Percentiles rank a stretch among this genome's conserved stretches.
Conservation (phyloP, 2,329 filamentous ascomycete genomes). For the Aspergillus sp. region DNA sequence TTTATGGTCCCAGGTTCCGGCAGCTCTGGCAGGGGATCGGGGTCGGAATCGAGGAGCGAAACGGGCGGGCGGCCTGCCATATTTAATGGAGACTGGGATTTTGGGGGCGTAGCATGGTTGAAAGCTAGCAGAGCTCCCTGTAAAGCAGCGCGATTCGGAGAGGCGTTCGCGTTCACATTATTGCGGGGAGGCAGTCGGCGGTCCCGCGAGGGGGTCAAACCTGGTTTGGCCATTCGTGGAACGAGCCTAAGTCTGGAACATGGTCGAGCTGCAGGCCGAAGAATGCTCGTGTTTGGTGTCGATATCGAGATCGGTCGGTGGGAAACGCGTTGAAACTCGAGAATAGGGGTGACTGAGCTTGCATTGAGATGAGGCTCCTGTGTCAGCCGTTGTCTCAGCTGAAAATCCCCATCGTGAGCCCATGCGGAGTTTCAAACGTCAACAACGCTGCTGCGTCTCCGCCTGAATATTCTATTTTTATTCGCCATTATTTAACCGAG, state of each 20-base stretch:
- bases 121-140: conserved; percentile 41
- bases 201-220: conserved; percentile 24
- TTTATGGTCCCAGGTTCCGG: conserved; percentile 38
- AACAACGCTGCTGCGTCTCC: not conserved
- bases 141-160: conserved; percentile 26
- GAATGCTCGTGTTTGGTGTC: not conserved
- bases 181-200: conserved; percentile 25
- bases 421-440: not conserved
- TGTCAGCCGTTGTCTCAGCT: not conserved
- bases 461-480: not conserved
- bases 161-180: conserved; percentile 14
- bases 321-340: not conserved
- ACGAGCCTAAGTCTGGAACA: conserved; percentile 11
- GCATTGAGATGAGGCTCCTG: not conserved
- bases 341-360: not conserved
- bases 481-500: not conserved
- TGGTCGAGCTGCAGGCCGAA: not conserved
- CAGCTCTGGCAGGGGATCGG: conserved; percentile 22
- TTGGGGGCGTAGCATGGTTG: conserved; percentile 22
- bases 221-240: conserved; percentile 33
- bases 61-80: conserved; percentile 19
- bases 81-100: conserved; percentile 19
- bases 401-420: not conserved
- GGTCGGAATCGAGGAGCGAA: conserved; percentile 9
- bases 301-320: not conserved